phyloP scores from a whole-genome alignment of 2,329 filamentous ascomycete genomes.

The Arthrobotrys entomopaga region DNA sequence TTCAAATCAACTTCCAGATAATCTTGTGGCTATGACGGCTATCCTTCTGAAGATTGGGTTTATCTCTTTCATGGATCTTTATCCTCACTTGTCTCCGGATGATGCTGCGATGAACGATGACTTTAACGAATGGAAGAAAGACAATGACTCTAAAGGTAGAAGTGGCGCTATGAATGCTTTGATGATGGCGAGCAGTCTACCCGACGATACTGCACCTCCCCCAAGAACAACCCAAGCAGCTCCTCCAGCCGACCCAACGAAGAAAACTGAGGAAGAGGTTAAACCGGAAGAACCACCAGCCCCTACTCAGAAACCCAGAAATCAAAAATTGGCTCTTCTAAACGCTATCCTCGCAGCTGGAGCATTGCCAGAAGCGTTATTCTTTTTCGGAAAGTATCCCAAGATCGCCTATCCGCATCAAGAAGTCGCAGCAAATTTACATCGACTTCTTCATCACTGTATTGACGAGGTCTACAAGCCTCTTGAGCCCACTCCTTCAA shows the following conservation, averaged over 20 bases:
- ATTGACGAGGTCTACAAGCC: conserved; percentile 77
- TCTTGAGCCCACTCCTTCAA: conserved; percentile 70
- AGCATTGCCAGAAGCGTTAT: conserved; percentile 89
- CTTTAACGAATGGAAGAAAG: conserved; percentile 75
- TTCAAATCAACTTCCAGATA: conserved; percentile 75
- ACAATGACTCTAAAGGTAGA: conserved; percentile 80
- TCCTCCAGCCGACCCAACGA: conserved; percentile 66
- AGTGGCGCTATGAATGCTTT: conserved; percentile 83
- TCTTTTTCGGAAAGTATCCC: conserved; percentile 88
- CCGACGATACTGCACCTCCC: conserved; percentile 77
- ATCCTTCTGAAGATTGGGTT: conserved; percentile 97
- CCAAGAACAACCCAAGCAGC: conserved; percentile 67
- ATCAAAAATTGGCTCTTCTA: conserved; percentile 87
- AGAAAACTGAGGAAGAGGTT: conserved; percentile 65
- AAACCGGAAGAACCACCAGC: conserved; percentile 63
- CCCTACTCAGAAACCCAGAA: conserved; percentile 65
- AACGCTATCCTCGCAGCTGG: conserved; percentile 89
- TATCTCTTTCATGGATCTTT: conserved; percentile 88
- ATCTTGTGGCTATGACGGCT: conserved; percentile 89
- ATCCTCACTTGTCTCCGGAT: conserved; percentile 92
- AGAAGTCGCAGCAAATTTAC: conserved; percentile 81
- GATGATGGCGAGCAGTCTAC: conserved; percentile 83
- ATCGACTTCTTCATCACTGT: conserved; percentile 85
- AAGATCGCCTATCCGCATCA: conserved; percentile 89
- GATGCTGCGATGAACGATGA: conserved; percentile 75